phyloP scores from a whole-genome alignment of 148 eudicot genomes.

The Rhododendron williamsianum region DNA sequence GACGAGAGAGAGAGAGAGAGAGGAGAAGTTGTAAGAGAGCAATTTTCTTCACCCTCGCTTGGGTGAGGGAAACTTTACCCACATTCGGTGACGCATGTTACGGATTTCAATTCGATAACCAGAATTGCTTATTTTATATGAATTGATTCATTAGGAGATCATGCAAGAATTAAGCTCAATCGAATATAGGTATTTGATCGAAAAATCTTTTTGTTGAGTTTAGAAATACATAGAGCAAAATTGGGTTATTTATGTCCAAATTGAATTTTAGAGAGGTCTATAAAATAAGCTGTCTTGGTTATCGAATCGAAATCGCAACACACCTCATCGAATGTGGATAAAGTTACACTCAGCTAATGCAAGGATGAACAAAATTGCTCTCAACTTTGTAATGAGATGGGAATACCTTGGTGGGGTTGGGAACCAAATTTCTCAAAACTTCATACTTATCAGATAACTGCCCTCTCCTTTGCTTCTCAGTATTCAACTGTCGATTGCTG shows the following conservation, averaged over 20 bases:
- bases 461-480: conserved; percentile 72
- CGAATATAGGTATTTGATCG: not conserved
- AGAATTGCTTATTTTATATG: not conserved
- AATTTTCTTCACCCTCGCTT: not conserved
- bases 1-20: not conserved
- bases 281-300: too few species aligned
- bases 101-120: too few species aligned
- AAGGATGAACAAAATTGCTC: not conserved
- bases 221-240: too few species aligned
- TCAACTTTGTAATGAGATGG: not conserved
- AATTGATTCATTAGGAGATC: not conserved
- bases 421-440: conserved; percentile 51
- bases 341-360: not conserved
- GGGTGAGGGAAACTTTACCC: not conserved
- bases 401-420: conserved; percentile 69
- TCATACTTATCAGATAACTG: conserved; percentile 50
- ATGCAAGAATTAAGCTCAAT: not conserved
- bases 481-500: conserved; percentile 50
- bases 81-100: not conserved
- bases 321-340: too few species aligned
- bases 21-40: too few species aligned
- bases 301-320: not conserved
- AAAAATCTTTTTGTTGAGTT: not conserved
- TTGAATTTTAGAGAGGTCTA: not conserved
- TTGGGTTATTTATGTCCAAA: not conserved